Evolutionary conservation across 179 eudicot species (phyloP), one percentile per base, ranked within the genome.

Genomic region (Heliamphora pulchella): DNA sequence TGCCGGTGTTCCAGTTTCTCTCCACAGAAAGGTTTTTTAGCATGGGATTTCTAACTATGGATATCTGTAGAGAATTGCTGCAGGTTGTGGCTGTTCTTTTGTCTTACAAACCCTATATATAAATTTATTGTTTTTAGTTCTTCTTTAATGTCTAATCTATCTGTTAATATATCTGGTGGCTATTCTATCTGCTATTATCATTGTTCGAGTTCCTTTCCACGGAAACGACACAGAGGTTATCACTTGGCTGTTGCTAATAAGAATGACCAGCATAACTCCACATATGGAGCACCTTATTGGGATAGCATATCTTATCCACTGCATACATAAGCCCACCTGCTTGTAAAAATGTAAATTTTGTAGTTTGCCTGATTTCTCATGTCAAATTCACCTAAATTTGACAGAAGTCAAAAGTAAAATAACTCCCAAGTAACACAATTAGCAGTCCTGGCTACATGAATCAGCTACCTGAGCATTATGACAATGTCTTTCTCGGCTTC

Each of bases 1-100:
- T 91, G 76, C 91, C 97, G 53, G 93, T 96, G 62, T 88, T 94
- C 79, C 89, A 89, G 81, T 92, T 89, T 77, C 87, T 96, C 77
- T 92, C 90, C 63, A 82, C 91, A 9, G 84, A 85, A 80, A 86
- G 86, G 75, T 96, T 96, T 82, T 94, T 96, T 85, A 71, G 78
- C 76, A 80, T 71, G 72, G 92, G 90, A 14, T 92, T 88, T 82
- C 91, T 92, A 83, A 89, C 92, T 15, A 75, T 86, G 76, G 94
- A 94, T 80, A 78, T 84, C 72, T 94, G 99, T 86, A 84, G 77
- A 82, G 99, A 94, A 80, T 78, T 96, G 81, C 84, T 96, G 72
- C 97, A 96, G 99, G 99, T 96, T 81, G 55, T 87, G 46, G 55
- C 22, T 46, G 31, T 48, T 17, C 41, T 55, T 72, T 79, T 9